Conservation (phyloP, 345 rosid species). For the Mallotus nudiflorus region DNA sequence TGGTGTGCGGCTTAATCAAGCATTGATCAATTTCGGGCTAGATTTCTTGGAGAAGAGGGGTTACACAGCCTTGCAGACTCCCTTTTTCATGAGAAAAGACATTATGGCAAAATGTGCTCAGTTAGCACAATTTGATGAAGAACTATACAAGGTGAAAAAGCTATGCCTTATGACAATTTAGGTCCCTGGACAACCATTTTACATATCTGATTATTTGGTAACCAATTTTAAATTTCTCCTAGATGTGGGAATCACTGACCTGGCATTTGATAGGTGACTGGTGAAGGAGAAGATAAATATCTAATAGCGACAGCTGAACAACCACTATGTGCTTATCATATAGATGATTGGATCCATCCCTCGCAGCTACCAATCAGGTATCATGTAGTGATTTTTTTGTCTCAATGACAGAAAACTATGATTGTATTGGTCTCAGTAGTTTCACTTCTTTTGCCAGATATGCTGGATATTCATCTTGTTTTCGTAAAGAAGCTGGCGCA, state of each 20-base stretch:
- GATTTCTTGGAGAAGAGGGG: slow-evolving; percentile 68
- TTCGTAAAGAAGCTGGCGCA: slow-evolving; percentile 97
- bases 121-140: slow-evolving; percentile 87
- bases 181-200: no score
- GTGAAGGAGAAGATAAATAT: slow-evolving; percentile 93
- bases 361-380: slow-evolving; percentile 71
- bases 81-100: slow-evolving; percentile 89
- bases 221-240: background rate
- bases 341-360: slow-evolving; percentile 95
- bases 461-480: slow-evolving; percentile 94
- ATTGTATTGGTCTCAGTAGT: slow-evolving; percentile 4
- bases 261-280: slow-evolving; percentile 63
- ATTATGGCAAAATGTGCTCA: slow-evolving; percentile 95
- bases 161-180: no score
- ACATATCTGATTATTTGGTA: background rate
- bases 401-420: background rate
- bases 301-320: slow-evolving; percentile 98
- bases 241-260: background rate
- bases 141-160: slow-evolving; percentile 76
- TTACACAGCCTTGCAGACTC: slow-evolving; percentile 77
- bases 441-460: slow-evolving; percentile 48
- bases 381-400: background rate
- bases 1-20: slow-evolving; percentile 88
- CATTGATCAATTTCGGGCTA: slow-evolving; percentile 80
- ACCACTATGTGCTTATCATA: slow-evolving; percentile 86